These are phyloP conservation scores for Arxiozyma heterogenica DNA, from an alignment of 1,139 yeast genomes.

Conservation along the genomic window DNA sequence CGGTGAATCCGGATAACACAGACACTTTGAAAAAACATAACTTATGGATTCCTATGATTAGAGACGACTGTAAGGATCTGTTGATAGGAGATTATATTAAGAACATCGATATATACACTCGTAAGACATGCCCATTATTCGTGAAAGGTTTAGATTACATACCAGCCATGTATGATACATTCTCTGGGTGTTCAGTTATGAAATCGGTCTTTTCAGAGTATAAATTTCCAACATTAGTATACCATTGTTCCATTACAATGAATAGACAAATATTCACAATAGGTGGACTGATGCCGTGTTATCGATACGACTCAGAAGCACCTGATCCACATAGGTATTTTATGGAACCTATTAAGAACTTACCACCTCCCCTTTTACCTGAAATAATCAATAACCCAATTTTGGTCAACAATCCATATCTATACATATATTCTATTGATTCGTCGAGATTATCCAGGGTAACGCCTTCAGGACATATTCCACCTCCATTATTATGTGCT, in stretches of 20 bases:
- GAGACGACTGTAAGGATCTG: conserved; percentile 9
- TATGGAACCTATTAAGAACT: conserved; percentile 33
- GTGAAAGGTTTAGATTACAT: conserved; percentile 19
- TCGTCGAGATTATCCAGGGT: conserved; percentile 32
- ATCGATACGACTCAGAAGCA: conserved; percentile 28
- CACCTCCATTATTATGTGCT: conserved; percentile 37
- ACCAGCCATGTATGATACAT: conserved; percentile 17
- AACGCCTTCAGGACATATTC: conserved; percentile 31
- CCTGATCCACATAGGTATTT: conserved; percentile 32
- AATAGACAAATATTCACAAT: conserved; percentile 31
- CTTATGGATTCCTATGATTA: conserved; percentile 21
- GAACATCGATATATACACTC: conserved; percentile 7
- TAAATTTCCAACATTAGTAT: conserved; percentile 33
- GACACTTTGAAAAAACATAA: conserved; percentile 20
- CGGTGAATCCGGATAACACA: conserved; percentile 15
- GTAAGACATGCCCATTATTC: conserved; percentile 21
- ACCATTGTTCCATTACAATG: conserved; percentile 35
- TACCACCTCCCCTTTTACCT: conserved; percentile 39
- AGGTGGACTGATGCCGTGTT: conserved; percentile 37
- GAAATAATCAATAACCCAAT: conserved; percentile 34
- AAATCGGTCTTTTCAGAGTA: conserved; percentile 34
- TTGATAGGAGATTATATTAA: conserved; percentile 4
- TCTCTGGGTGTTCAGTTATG: conserved; percentile 18
- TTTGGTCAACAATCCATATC: conserved; percentile 31
- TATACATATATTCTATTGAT: conserved; percentile 32